Evolutionary conservation across 1,284 basidiomycete genomes (phyloP).

Genomic region (Trichosporon sp.): DNA sequence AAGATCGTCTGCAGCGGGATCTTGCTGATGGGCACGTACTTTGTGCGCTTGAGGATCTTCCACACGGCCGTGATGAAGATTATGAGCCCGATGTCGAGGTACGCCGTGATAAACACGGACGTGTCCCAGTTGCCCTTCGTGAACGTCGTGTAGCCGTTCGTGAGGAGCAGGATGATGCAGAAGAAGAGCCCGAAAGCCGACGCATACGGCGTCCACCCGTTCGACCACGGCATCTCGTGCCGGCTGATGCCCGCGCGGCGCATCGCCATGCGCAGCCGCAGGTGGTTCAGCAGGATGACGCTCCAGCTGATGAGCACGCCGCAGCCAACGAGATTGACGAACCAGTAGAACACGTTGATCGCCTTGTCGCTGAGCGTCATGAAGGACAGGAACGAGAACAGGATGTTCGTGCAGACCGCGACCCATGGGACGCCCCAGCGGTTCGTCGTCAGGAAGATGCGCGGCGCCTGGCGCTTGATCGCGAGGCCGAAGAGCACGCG

Average conservation of each 20-base stretch:
- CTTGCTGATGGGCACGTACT: constrained; percentile 17
- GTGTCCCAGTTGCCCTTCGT: constrained; percentile 25
- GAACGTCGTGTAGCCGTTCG: constrained; percentile 26
- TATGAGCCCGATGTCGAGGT: constrained; percentile 30
- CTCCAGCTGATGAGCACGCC: constrained; percentile 34
- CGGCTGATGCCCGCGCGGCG: constrained; percentile 17
- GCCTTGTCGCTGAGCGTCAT: constrained; percentile 36
- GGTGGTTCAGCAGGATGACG: constrained; percentile 24
- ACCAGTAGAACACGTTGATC: constrained; percentile 36
- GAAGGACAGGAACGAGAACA: constrained; percentile 44
- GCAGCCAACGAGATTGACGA: constrained; percentile 28
- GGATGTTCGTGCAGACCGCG: constrained; percentile 25
- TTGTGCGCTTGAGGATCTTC: constrained; percentile 23
- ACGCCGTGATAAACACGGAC: constrained; percentile 21
- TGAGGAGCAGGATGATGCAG: constrained; percentile 21
- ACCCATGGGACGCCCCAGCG: constrained; percentile 48
- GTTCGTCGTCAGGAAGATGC: constrained; percentile 53
- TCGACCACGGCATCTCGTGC: constrained; percentile 24
- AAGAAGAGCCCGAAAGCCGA: constrained; percentile 19
- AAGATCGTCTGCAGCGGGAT: constrained; percentile 25
- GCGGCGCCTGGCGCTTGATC: constrained; percentile 52
- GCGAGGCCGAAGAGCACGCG: constrained; percentile 52
- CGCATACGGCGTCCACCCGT: constrained; percentile 28
- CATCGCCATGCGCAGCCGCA: constrained; percentile 19
- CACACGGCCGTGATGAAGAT: constrained; percentile 16